phyloP scores from a whole-genome alignment of 345 rosid genomes.

The Brassica carinata region DNA sequence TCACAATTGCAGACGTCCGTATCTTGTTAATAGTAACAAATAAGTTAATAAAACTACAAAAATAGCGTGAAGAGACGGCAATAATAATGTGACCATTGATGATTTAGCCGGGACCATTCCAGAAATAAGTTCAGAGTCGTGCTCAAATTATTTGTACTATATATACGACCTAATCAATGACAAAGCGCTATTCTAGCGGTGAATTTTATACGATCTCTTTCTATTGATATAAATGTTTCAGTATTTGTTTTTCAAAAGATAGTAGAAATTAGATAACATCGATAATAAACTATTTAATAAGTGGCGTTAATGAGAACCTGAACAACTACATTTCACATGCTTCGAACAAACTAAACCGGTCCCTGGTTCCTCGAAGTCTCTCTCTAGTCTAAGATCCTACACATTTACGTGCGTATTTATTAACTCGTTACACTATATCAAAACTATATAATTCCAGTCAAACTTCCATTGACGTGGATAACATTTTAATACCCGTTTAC shows the following conservation, averaged over 20 bases:
- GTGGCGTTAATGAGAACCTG: slow-evolving; percentile 25
- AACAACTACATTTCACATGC: slow-evolving; percentile 39
- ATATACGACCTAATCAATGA: slow-evolving; percentile 30
- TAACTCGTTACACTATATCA: background rate
- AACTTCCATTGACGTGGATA: slow-evolving; percentile 11
- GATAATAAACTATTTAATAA: background rate
- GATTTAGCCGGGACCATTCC: slow-evolving; percentile 40
- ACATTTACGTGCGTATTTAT: slow-evolving; percentile 12
- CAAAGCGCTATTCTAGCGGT: slow-evolving; percentile 18
- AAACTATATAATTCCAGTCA: slow-evolving; percentile 17
- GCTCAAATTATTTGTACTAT: slow-evolving; percentile 1
- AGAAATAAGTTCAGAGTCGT: background rate
- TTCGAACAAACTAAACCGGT: background rate
- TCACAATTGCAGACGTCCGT: slow-evolving; percentile 18
- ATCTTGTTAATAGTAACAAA: slow-evolving; percentile 4
- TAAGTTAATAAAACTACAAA: slow-evolving; percentile 26
- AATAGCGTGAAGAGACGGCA: slow-evolving; percentile 40
- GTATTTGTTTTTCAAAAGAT: background rate
- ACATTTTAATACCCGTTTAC: background rate
- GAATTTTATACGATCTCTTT: slow-evolving; percentile 25
- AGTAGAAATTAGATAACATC: background rate
- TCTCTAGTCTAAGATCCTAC: background rate
- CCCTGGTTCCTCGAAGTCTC: slow-evolving; percentile 24
- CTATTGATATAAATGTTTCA: slow-evolving; percentile 17
- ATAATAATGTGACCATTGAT: slow-evolving; percentile 35